These are phyloP conservation scores for Tolypocladium nubicola DNA, from an alignment of 2,329 filamentous ascomycete species.

Conservation along the genomic window DNA sequence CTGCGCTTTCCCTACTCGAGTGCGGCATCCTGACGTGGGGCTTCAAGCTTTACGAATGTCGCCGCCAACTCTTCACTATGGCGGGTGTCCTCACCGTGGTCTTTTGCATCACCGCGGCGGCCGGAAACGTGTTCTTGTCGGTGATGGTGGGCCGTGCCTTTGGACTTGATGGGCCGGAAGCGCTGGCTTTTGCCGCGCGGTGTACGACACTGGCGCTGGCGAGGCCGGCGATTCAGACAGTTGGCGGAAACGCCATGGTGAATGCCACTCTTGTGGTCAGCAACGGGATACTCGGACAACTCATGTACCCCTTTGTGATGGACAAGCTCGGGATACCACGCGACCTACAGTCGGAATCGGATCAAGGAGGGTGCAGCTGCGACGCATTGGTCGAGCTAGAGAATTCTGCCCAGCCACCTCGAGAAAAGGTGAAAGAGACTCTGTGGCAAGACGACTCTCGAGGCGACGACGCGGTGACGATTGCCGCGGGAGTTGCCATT, in stretches of 20 bases:
- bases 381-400: neutral
- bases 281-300: constrained; percentile 36
- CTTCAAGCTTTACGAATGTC: constrained; percentile 41
- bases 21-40: constrained; percentile 42
- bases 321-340: constrained; percentile 14
- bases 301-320: constrained; percentile 26
- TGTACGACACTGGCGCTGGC: constrained; percentile 40
- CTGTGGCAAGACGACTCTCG: neutral
- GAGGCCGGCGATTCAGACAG: constrained; percentile 31
- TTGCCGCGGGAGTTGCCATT: constrained; percentile 41
- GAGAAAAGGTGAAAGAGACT: neutral
- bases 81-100: constrained; percentile 28
- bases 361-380: neutral
- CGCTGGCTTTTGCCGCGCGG: constrained; percentile 37
- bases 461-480: constrained; percentile 22
- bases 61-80: constrained; percentile 31
- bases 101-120: constrained; percentile 25
- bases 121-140: constrained; percentile 30
- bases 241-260: constrained; percentile 33
- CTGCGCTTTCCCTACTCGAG: constrained; percentile 37
- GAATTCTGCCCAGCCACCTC: neutral
- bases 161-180: constrained; percentile 22
- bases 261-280: constrained; percentile 41
- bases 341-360: neutral
- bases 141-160: constrained; percentile 25